Base-by-base conservation (phyloP, 2,329 filamentous ascomycete genomes). In the Pseudogymnoascus sp. region DNA sequence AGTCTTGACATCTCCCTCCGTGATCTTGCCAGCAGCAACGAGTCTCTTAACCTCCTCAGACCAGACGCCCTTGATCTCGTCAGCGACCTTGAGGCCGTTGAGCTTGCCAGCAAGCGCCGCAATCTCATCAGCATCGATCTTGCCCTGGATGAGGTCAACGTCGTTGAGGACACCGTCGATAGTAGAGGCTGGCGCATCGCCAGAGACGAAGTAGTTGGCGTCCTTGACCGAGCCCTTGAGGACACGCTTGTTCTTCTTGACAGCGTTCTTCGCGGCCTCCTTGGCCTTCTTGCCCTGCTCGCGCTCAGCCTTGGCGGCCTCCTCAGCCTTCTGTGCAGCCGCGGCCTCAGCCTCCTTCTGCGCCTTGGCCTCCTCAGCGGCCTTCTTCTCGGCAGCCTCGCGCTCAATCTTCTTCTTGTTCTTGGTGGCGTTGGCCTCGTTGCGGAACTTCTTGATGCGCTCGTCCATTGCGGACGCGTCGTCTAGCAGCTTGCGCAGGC, bases 181-280 rank as follows among this genome's bases (percentile, higher is more conserved):
- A 71, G 90, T 83, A 9, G 83, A 77, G 12, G 89, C 79, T n/a
- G 88, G 82, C 23, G 86, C 77, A 62, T 92, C 88, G 59, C 85
- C 88, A 45, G 81, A 77, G 61, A 79, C 81, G 74, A 99, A 96
- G 84, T 99, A 99, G 81, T 96, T 96, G 70, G 89, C 92, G 67
- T 99, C 94, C 82, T 99, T 99, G 76, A 92, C 89, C 65, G 89
- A 91, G 63, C 84, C 86, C 75, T 95, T 91, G 68, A 99, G 85
- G 55, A 97, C 88, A 80, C 94, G 90, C 84, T 96, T 96, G 84
- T 99, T 99, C 89, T 99, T 99, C 88, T 99, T 99, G 70, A 94
- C 88, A 12, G 94, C 94, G 71, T 91, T 96, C 85, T 99, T 99
- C 61, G 94, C 94, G 1, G 92, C 92, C 76, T 99, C 94, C 81